Base-by-base conservation (phyloP, 441 rosid genomes). In the Lagerstroemia fauriei region DNA sequence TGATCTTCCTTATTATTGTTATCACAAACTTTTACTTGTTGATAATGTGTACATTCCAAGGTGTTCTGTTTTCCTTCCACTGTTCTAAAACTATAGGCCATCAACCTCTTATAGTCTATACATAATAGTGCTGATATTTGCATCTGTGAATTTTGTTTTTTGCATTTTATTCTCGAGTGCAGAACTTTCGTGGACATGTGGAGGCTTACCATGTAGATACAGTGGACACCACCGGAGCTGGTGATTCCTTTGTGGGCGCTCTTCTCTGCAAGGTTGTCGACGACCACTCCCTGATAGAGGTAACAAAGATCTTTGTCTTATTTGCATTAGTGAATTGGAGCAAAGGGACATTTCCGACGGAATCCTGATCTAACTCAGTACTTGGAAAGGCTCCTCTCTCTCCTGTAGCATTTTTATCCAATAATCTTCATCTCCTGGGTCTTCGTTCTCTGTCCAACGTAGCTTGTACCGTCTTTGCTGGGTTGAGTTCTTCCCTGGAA, bases 141-240 rank as follows among this genome's bases (percentile, higher is more conserved):
- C 20, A 65, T 65, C 71, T 29, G 29, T 65, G 4, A 53, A 53
- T 18, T 53, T 53, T 53, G 18, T 51, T 10, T 18, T 2, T 53
- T 53, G 6, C 17, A 18, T 53, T 53, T 14, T 53, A 53, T 53
- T 53, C 59, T 53, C 59, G 59, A 53, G 59, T 83, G 24, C 87
- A 96, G 99, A 68, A 85, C 46, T 96, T 95, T 93, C 92, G 81
- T 71, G 99, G 99, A 75, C 53, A 89, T 24, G 98, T 95, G 79
- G 96, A 91, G 16, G 93, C 89, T 38, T 96, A 92, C 89, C 95
- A 84, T 80, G 98, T 95, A 44, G 80, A 93, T 0, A 78, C 98
- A 0, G 89, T 96, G n/a, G 99, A 96, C 81, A 93, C 99, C 83
- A 96, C 99, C 3, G 98, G 99, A 38, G 99, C 98, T 56, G 99